Conservation (phyloP, 2,329 filamentous ascomycete species). For the Aureobasidium sp. region DNA sequence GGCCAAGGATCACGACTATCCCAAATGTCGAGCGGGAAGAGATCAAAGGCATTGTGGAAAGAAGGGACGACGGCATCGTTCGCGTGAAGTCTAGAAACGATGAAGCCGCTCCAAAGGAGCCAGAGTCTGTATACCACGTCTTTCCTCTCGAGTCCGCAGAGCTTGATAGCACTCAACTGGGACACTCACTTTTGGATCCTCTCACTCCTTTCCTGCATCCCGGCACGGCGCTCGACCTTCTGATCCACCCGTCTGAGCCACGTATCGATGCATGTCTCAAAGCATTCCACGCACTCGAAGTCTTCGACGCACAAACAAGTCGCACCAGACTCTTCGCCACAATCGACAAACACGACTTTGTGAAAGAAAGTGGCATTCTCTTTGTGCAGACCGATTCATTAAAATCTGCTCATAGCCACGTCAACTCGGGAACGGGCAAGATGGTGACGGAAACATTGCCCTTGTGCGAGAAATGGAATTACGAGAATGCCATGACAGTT, state of each 20-base stretch:
- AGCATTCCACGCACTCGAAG: neutral
- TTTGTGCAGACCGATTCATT: neutral
- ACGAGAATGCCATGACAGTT: neutral
- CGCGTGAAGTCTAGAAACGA: neutral
- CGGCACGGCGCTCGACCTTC: neutral
- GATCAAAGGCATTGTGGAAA: neutral
- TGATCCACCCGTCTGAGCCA: neutral
- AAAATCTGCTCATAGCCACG: neutral
- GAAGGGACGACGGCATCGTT: neutral
- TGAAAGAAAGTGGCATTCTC: neutral
- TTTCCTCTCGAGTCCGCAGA: constrained; percentile 1
- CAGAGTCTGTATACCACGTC: neutral
- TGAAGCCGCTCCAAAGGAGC: neutral
- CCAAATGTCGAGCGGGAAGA: neutral
- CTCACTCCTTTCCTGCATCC: constrained; percentile 1
- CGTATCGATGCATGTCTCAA: constrained; percentile 1
- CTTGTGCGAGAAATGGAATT: neutral
- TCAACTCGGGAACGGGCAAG: neutral
- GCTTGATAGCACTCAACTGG: neutral
- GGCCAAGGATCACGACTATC: constrained; percentile 1
- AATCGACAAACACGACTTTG: neutral
- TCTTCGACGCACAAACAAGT: neutral
- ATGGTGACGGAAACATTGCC: neutral
- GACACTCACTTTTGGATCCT: neutral
- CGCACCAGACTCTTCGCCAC: neutral